A percentile compares a stretch with the other conserved stretches of the same genome.
Evolutionary conservation across 2,329 filamentous ascomycete species (phyloP).

Genomic region (Byssoonygena ceratinophila): DNA sequence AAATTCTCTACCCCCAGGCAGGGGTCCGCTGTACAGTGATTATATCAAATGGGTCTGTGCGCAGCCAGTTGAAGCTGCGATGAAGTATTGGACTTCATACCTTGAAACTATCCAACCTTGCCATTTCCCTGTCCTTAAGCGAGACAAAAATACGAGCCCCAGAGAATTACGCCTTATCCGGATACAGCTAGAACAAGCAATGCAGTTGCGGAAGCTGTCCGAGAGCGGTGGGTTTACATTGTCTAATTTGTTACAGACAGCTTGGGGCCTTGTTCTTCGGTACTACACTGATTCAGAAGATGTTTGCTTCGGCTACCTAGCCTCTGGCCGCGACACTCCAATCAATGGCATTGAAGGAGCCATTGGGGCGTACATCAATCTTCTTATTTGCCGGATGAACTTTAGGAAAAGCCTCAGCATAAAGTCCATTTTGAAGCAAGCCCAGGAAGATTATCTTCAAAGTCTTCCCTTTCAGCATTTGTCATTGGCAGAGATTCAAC

Average conservation of each 20-base stretch:
- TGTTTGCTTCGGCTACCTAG: slow-evolving; percentile 46
- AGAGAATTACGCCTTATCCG: not conserved
- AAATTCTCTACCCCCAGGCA: not conserved
- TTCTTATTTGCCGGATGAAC: slow-evolving; percentile 32
- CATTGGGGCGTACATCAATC: slow-evolving; percentile 35
- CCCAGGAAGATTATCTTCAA: slow-evolving; percentile 47
- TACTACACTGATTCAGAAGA: slow-evolving; percentile 40
- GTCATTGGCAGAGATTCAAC: slow-evolving; percentile 38
- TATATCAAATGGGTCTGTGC: slow-evolving; percentile 8
- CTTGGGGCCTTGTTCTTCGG: slow-evolving; percentile 41
- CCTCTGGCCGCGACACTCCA: slow-evolving; percentile 45
- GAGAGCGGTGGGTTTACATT: not conserved
- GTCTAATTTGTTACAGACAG: slow-evolving; percentile 9
- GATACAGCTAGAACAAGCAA: not conserved
- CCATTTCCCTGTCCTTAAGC: slow-evolving; percentile 2
- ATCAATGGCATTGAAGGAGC: slow-evolving; percentile 41
- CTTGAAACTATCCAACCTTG: slow-evolving; percentile 19
- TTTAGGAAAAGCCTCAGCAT: slow-evolving; percentile 31
- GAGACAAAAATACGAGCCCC: not conserved
- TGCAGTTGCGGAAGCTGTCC: not conserved
- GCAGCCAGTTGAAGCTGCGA: not conserved
- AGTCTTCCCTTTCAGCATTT: slow-evolving; percentile 55
- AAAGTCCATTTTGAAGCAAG: slow-evolving; percentile 44
- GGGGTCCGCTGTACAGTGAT: slow-evolving; percentile 1
- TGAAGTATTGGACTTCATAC: slow-evolving; percentile 21